phyloP scores from a whole-genome alignment of 768 basidiomycete species.

The Mrakia frigida region DNA sequence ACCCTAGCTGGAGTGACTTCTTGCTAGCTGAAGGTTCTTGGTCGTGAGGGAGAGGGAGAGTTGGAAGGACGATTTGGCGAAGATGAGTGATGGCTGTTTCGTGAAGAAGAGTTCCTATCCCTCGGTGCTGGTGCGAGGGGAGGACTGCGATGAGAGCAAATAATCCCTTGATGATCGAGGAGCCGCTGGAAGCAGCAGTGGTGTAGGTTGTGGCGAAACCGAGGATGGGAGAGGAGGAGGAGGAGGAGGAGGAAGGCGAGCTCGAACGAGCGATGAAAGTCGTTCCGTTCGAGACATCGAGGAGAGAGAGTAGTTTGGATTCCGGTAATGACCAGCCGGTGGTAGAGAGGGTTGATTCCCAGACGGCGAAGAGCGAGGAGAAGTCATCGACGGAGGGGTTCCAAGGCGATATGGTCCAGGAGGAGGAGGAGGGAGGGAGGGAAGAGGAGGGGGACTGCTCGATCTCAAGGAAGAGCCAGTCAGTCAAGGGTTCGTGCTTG shows the following conservation, averaged over 20 bases:
- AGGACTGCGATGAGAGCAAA: not conserved
- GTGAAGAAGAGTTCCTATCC: not conserved
- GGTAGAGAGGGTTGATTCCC: not conserved
- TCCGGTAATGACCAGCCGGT: not conserved
- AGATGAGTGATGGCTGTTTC: not conserved
- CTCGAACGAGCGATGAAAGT: not conserved
- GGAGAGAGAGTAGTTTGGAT: not conserved
- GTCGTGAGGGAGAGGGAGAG: not conserved
- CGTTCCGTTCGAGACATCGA: not conserved
- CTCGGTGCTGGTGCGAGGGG: not conserved
- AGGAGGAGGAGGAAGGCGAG: not conserved
- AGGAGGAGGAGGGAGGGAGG: too few species aligned
- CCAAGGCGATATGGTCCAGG: not conserved
- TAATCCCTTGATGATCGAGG: not conserved
- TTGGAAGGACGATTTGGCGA: not conserved
- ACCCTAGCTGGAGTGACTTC: not conserved
- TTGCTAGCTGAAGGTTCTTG: not conserved
- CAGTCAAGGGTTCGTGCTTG: too few species aligned
- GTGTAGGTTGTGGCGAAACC: not conserved
- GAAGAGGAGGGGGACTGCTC: not conserved
- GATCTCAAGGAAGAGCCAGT: not conserved
- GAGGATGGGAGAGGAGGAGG: not conserved
- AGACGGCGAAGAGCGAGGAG: not conserved
- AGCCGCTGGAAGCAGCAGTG: not conserved
- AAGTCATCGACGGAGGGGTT: not conserved